Base-by-base conservation (phyloP, 2,329 filamentous ascomycete genomes). In the Diaporthe citrichinensis region DNA sequence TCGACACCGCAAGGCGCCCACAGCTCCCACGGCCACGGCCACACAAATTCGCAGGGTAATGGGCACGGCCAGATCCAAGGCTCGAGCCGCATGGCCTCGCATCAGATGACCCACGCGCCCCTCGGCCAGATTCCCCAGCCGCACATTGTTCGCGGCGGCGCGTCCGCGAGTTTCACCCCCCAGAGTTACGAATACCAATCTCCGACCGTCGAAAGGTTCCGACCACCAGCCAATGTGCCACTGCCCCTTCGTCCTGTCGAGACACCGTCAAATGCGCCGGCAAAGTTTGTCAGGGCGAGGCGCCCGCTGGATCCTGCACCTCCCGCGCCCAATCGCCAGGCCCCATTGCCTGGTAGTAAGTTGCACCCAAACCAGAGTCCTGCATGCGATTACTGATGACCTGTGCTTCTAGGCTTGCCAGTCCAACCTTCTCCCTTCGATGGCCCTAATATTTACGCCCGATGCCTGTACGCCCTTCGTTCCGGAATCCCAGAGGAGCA, bases 391-490 rank as follows among this genome's bases (percentile, higher is more conserved):
- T 62, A 53, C 76, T 75, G 36, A 77, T 39, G n/a, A 41, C 14
- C 23, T 46, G 17, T 41, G 10, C 28, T n/a, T 49, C 23, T 39
- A 76, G 76, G 76, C 31, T 39, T 78, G 25, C 81, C 82, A 53
- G 82, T 71, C 17, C 76, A 77, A 39, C 76, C 73, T 20, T 72
- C 69, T 68, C 17, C 62, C 9, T 94, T 92, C 79, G 92, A 94
- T 77, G 94, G 94, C 1, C 94, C 94, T 2, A 97, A 97, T 81
- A 98, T 98, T 78, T 98, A 98, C 81, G 93, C 96, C 67, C 93
- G 96, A 58, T 97, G 95, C 77, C 89, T 98, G 51, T 92, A 96
- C 79, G 93, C 96, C 6, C 86, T 99, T 36, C 94, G 94, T 77
- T 98, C 95, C 20, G 91, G 92, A 3, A 91, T 98, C 36, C 90